A percentile compares a stretch with the other conserved stretches of the same genome.
These are phyloP conservation scores for Boletus reticuloceps DNA, from an alignment of 768 basidiomycete genomes.

Conservation along the genomic window DNA sequence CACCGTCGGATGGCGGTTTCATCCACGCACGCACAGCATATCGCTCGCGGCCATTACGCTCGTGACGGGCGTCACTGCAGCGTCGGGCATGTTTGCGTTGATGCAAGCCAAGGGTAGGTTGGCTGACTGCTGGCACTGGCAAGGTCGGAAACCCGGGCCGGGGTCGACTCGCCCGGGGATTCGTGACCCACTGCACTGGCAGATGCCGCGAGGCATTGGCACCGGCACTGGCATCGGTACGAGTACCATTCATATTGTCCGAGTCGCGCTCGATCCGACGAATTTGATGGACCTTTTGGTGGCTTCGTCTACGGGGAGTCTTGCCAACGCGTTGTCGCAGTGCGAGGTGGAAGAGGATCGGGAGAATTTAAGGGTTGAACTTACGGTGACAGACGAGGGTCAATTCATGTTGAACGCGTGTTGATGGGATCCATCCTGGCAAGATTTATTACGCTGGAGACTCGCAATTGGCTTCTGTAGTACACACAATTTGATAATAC, in stretches of 20 bases:
- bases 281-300: not conserved
- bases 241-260: no score
- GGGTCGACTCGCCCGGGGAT: no score
- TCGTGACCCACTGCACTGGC: no score
- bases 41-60: not conserved
- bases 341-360: not conserved
- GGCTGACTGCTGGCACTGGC: no score
- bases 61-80: not conserved
- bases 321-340: not conserved
- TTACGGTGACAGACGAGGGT: not conserved
- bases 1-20: not conserved
- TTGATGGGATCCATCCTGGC: no score
- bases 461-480: no score
- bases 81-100: not conserved
- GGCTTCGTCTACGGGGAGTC: not conserved
- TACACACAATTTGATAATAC: no score
- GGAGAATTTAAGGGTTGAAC: not conserved
- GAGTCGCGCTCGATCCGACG: not conserved
- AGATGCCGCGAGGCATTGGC: no score
- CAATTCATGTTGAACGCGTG: not conserved
- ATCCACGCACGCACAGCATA: not conserved
- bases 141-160: no score
- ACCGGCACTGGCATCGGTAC: no score
- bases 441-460: no score
- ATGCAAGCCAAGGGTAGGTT: not conserved